A percentile compares a stretch with the other conserved stretches of the same genome.
Evolutionary conservation across 176 grass and related monocot genomes (phyloP).

Genomic region (Canna indica): DNA sequence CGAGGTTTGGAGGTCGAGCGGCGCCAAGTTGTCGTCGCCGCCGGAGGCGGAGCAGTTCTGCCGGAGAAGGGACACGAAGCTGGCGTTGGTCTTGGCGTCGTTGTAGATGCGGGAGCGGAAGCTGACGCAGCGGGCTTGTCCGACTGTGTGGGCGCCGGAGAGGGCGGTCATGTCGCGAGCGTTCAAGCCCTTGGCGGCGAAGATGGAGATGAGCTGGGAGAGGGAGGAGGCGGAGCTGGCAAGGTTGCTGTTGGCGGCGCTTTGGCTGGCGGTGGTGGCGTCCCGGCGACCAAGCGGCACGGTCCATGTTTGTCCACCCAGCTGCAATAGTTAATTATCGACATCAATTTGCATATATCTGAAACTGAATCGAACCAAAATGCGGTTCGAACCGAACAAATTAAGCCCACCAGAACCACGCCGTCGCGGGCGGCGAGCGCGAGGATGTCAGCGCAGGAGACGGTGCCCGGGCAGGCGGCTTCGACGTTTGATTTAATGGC

Average conservation of each 20-base stretch:
- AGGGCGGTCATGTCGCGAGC: neutral
- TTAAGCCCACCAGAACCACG: slow-evolving; percentile 3
- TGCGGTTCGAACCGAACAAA: no score
- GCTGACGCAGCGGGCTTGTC: neutral
- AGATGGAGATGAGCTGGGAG: neutral
- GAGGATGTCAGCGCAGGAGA: slow-evolving; percentile 13
- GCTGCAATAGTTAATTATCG: neutral
- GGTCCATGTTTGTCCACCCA: neutral
- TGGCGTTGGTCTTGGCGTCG: neutral
- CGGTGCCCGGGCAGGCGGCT: slow-evolving; percentile 35
- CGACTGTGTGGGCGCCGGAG: neutral
- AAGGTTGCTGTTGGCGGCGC: neutral
- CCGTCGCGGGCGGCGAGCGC: slow-evolving; percentile 36
- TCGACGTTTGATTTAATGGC: slow-evolving; percentile 50
- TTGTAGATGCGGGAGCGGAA: neutral
- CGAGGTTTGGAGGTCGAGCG: neutral
- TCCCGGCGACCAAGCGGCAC: neutral
- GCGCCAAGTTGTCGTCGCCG: neutral
- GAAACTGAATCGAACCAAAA: no score
- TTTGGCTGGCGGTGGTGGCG: neutral
- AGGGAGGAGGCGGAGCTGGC: neutral
- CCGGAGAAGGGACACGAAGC: neutral
- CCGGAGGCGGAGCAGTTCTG: neutral
- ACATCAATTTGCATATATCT: no score
- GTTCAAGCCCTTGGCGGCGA: neutral